Conservation (phyloP, 306 rosid genomes). For the Cajanus cajan region DNA sequence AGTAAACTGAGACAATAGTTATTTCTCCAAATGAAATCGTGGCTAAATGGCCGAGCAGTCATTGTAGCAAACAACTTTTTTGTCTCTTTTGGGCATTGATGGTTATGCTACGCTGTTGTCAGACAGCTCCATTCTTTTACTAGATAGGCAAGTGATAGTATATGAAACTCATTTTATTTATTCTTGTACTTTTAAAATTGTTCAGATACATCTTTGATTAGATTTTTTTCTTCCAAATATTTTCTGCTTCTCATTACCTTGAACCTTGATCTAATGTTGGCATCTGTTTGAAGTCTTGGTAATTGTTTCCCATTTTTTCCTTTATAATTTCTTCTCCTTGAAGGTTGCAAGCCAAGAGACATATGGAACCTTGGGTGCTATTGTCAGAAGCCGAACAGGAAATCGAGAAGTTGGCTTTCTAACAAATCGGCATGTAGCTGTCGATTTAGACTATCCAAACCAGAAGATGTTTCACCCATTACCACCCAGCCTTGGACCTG, state of each 20-base stretch:
- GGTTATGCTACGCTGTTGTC: background rate
- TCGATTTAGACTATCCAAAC: constrained; percentile 94
- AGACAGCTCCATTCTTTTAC: background rate
- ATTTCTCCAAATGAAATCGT: constrained; percentile 1
- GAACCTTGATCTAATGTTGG: constrained; percentile 28
- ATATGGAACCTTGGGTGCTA: constrained; percentile 96
- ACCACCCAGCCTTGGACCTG: constrained; percentile 99
- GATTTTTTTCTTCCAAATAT: constrained; percentile 8
- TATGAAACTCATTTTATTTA: background rate
- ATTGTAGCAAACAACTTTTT: background rate
- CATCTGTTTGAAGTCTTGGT: constrained; percentile 26
- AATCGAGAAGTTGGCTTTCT: constrained; percentile 89
- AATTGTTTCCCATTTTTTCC: background rate
- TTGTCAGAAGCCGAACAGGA: constrained; percentile 93
- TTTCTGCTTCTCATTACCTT: background rate
- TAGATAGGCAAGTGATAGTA: background rate
- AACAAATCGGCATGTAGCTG: constrained; percentile 98
- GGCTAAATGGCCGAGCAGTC: background rate
- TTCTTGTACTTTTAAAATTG: background rate
- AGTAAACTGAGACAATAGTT: background rate
- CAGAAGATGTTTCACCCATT: constrained; percentile 99
- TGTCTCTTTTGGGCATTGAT: background rate
- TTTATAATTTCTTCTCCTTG: constrained; percentile 36
- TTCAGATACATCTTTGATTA: background rate
- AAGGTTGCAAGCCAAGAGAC: constrained; percentile 99